Evolutionary conservation across 2,329 filamentous ascomycete species (phyloP).

Genomic region (Rachicladosporium sp.): DNA sequence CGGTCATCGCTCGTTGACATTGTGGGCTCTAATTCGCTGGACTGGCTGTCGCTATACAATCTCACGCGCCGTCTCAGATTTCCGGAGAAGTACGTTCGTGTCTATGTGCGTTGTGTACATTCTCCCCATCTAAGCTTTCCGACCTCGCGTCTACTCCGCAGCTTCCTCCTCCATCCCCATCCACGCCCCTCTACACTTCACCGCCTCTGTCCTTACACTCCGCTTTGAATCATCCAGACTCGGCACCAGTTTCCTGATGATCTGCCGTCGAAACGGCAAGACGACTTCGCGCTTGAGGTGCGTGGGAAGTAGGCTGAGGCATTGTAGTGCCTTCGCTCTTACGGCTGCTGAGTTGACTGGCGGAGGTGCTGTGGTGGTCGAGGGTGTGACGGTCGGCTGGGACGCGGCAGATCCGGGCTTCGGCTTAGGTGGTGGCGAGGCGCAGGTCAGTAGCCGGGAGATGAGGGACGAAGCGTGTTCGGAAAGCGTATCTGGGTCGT

Average conservation of each 20-base stretch:
- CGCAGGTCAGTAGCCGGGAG: conserved; percentile 41
- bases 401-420: not conserved
- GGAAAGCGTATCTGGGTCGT: conserved; percentile 41
- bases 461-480: conserved; percentile 48
- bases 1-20: too few relatives aligned
- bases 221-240: conserved; percentile 52
- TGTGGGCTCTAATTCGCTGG: too few relatives aligned
- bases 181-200: conserved; percentile 50
- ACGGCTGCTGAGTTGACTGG: conserved; percentile 28
- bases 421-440: conserved; percentile 13
- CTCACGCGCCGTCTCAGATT: too few relatives aligned
- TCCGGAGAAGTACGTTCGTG: too few relatives aligned
- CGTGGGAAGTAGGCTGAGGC: conserved; percentile 35
- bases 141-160: too few relatives aligned
- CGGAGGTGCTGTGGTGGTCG: conserved; percentile 11
- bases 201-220: conserved; percentile 49
- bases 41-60: too few relatives aligned
- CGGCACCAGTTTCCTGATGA: conserved; percentile 42
- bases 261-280: conserved; percentile 43
- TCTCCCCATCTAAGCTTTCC: too few relatives aligned
- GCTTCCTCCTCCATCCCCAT: conserved; percentile 44
- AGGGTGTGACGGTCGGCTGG: too few relatives aligned
- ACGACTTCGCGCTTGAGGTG: conserved; percentile 39
- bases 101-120: too few relatives aligned
- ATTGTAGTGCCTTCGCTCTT: conserved; percentile 35